phyloP scores from a whole-genome alignment of 129 eudicot genomes.

The Lonicera japonica region DNA sequence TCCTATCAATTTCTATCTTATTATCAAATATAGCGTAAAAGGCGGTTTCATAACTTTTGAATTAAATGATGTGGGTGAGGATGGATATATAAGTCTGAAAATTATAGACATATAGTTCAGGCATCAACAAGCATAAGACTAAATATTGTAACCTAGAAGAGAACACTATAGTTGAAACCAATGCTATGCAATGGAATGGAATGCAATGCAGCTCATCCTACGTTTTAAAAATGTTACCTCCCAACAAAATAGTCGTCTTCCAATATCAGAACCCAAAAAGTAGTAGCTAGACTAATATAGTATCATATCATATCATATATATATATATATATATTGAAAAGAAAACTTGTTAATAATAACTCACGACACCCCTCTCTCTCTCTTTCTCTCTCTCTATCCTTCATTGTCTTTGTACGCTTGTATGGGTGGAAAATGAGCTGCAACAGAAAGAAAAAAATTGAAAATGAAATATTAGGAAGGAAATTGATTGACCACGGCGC shows the following conservation, averaged over 20 bases:
- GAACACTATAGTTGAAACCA: conserved; percentile 12
- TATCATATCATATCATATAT: too few relatives aligned
- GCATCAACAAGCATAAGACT: neutral
- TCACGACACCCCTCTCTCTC: too few relatives aligned
- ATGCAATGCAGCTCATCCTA: conserved; percentile 19
- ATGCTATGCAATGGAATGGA: too few relatives aligned
- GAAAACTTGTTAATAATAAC: neutral
- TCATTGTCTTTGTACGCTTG: neutral
- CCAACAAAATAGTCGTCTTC: conserved; percentile 1
- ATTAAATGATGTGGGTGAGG: neutral
- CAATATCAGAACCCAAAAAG: conserved; percentile 2
- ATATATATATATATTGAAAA: neutral
- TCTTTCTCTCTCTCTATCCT: neutral
- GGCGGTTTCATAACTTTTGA: neutral
- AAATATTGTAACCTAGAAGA: conserved; percentile 7
- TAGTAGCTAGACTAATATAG: too few relatives aligned
- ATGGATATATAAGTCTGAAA: neutral
- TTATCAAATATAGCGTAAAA: too few relatives aligned
- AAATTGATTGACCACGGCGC: too few relatives aligned
- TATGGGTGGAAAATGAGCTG: neutral
- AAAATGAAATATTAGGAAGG: neutral
- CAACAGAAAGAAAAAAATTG: neutral
- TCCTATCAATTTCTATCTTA: too few relatives aligned
- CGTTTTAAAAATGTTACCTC: neutral
- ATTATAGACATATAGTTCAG: neutral